These are phyloP conservation scores for Saturnispora diversa DNA, from an alignment of 805 yeast genomes.

Conservation along the genomic window DNA sequence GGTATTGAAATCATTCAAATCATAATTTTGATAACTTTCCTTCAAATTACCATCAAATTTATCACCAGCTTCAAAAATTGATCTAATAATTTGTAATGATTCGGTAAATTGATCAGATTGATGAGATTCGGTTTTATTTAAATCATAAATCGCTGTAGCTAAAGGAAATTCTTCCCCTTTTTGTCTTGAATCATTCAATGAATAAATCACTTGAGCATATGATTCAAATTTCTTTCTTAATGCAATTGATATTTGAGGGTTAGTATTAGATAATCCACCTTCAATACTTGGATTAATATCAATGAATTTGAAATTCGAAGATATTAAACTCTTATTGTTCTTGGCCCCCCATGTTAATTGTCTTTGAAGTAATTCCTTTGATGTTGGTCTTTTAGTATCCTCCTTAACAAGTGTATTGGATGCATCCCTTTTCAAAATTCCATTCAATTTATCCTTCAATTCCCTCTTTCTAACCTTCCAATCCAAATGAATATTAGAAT, in stretches of 20 bases:
- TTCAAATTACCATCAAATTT: slow-evolving; percentile 28
- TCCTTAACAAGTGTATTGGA: slow-evolving; percentile 15
- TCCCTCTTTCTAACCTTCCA: slow-evolving; percentile 77
- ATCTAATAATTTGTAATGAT: slow-evolving; percentile 59
- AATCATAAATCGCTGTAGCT: slow-evolving; percentile 50
- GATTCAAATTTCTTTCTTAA: slow-evolving; percentile 53
- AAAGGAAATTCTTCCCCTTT: slow-evolving; percentile 45
- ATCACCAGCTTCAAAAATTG: slow-evolving; percentile 34
- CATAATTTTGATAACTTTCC: slow-evolving; percentile 22
- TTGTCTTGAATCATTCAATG: slow-evolving; percentile 63
- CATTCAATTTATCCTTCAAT: slow-evolving; percentile 65
- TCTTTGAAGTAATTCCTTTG: slow-evolving; percentile 19
- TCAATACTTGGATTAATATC: slow-evolving; percentile 20
- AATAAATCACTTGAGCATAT: slow-evolving; percentile 63
- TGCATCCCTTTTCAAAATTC: slow-evolving; percentile 31
- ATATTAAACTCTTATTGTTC: slow-evolving; percentile 23
- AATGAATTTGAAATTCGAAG: slow-evolving; percentile 24
- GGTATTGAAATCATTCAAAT: slow-evolving; percentile 27
- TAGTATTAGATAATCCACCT: background rate
- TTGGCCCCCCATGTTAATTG: slow-evolving; percentile 26
- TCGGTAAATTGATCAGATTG: slow-evolving; percentile 67
- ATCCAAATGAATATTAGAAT: slow-evolving; percentile 64
- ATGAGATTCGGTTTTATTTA: slow-evolving; percentile 51
- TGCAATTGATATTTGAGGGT: slow-evolving; percentile 34
- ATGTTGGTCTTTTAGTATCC: slow-evolving; percentile 15